Evolutionary conservation across 192 early-diverging fungal species (phyloP).

Genomic region (Backusella parvicylindrica): DNA sequence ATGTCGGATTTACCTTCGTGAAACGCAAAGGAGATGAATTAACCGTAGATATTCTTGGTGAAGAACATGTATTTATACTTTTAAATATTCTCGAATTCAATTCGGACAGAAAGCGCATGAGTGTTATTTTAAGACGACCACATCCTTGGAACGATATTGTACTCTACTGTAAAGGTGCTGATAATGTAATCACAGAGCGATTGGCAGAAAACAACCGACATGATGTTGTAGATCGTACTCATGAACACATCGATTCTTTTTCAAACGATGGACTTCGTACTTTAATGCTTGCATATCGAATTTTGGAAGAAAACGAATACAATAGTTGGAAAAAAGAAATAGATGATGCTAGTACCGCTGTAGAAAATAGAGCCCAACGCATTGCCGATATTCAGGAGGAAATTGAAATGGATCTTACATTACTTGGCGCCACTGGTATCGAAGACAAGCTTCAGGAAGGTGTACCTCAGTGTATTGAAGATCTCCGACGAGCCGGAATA

Average conservation of each 20-base stretch:
- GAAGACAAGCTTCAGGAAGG: constrained; percentile 97
- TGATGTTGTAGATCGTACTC: constrained; percentile 52
- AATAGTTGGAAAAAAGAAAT: constrained; percentile 72
- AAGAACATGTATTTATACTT: constrained; percentile 66
- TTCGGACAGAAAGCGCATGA: constrained; percentile 96
- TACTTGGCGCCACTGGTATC: constrained; percentile 94
- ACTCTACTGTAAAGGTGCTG: constrained; percentile 92
- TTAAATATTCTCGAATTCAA: constrained; percentile 92
- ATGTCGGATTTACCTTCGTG: constrained; percentile 76
- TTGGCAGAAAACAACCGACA: constrained; percentile 46
- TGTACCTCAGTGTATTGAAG: constrained; percentile 87
- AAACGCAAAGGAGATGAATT: constrained; percentile 48
- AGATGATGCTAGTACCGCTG: constrained; percentile 62
- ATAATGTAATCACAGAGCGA: constrained; percentile 92
- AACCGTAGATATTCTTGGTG: constrained; percentile 68
- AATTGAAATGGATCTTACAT: constrained; percentile 77
- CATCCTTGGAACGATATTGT: constrained; percentile 74
- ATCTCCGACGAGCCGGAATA: constrained; percentile 81
- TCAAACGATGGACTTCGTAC: constrained; percentile 89
- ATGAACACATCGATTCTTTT: constrained; percentile 68
- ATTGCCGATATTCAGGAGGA: constrained; percentile 68
- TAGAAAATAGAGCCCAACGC: constrained; percentile 70
- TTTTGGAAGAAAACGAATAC: constrained; percentile 71
- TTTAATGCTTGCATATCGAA: constrained; percentile 79
- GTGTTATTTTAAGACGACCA: constrained; percentile 75